These are phyloP conservation scores for Aegilops longissima DNA, from an alignment of 176 grass and related monocot species.

Conservation along the genomic window DNA sequence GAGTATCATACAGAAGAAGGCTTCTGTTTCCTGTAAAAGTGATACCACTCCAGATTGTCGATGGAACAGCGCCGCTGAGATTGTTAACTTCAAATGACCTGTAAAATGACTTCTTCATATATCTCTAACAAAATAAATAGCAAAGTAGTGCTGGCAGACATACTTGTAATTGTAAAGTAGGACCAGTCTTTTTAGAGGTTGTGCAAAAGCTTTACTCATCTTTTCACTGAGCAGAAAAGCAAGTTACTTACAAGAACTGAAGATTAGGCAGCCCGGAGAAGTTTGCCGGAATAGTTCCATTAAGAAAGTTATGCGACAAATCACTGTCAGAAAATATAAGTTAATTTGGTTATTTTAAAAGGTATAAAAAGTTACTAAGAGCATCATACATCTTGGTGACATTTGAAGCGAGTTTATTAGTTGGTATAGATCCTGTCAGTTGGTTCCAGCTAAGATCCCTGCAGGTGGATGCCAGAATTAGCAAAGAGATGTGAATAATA, in stretches of 20 bases:
- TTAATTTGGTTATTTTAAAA: conserved; percentile 17
- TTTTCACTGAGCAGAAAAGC: not conserved
- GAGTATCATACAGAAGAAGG: conserved; percentile 77
- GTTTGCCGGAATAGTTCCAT: conserved; percentile 68
- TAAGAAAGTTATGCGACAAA: conserved; percentile 78
- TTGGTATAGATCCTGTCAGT: conserved; percentile 75
- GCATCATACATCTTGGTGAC: conserved; percentile 83
- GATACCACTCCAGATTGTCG: conserved; percentile 69
- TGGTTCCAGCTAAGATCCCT: conserved; percentile 99
- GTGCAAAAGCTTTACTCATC: not conserved
- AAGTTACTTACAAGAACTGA: conserved; percentile 78
- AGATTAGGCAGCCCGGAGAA: conserved; percentile 79
- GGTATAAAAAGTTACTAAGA: not conserved
- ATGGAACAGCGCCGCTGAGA: conserved; percentile 56
- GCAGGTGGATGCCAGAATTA: conserved; percentile 44
- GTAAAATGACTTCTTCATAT: conserved; percentile 44
- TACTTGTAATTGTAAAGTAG: conserved; percentile 20
- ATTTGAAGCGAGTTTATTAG: conserved; percentile 60
- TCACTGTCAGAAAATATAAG: conserved; percentile 48
- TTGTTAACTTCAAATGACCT: conserved; percentile 64
- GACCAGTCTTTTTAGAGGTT: not conserved
- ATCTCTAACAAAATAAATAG: conserved; percentile 8
- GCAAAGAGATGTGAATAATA: not conserved
- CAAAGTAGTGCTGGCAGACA: not conserved
- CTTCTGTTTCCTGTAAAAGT: conserved; percentile 56